Conservation (phyloP, 371 early-diverging fungal species). For the Nematocida parisii region DNA sequence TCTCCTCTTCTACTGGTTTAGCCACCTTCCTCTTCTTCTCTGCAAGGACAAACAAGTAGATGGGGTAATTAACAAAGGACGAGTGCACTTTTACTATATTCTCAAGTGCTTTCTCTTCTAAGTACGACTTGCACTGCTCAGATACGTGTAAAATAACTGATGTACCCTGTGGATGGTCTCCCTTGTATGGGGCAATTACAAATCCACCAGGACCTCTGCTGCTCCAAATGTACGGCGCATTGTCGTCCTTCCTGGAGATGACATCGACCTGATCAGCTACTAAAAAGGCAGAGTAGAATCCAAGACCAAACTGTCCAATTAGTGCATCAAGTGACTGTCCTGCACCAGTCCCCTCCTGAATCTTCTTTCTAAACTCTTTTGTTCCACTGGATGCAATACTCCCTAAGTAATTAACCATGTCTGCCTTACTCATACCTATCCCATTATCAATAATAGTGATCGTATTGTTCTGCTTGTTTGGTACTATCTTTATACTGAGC, state of each 20-base stretch:
- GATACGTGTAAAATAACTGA: conserved; percentile 81
- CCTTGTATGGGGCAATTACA: conserved; percentile 81
- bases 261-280: conserved; percentile 87
- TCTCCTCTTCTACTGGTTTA: conserved; percentile 71
- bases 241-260: conserved; percentile 82
- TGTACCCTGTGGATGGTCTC: conserved; percentile 80
- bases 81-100: conserved; percentile 88
- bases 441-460: conserved; percentile 83
- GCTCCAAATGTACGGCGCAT: conserved; percentile 86
- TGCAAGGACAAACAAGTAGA: conserved; percentile 76
- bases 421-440: conserved; percentile 93
- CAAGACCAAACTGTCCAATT: conserved; percentile 97
- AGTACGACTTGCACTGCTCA: conserved; percentile 82
- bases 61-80: conserved; percentile 84
- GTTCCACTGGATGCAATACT: conserved; percentile 90
- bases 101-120: conserved; percentile 75
- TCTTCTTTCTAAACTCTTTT: conserved; percentile 83
- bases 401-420: conserved; percentile 87
- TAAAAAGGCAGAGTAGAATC: conserved; percentile 92
- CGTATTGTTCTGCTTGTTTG: conserved; percentile 73
- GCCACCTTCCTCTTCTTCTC: conserved; percentile 74
- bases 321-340: conserved; percentile 74
- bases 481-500: conserved; percentile 78
- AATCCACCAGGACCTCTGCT: conserved; percentile 84
- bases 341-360: conserved; percentile 69